phyloP scores from a whole-genome alignment of 192 early-diverging fungal species.

The Irineochytrium annulatum region DNA sequence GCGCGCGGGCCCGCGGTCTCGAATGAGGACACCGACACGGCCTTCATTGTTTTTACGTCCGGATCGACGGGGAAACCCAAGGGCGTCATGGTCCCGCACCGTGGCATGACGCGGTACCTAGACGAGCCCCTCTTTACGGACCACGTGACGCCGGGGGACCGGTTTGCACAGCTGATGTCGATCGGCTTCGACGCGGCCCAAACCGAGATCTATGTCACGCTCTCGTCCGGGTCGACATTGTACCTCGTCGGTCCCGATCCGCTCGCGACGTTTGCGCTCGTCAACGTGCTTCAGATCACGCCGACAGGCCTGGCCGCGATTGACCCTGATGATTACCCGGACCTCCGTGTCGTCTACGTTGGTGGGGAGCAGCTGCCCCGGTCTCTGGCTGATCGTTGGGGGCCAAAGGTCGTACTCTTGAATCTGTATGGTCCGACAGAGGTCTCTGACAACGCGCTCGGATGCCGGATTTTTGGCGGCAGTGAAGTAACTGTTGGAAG shows the following conservation, averaged over 20 bases:
- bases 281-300: constrained; percentile 20
- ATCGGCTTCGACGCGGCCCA: constrained; percentile 30
- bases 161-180: constrained; percentile 13
- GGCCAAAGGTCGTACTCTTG: constrained; percentile 12
- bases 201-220: constrained; percentile 24
- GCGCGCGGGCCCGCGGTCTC: neutral
- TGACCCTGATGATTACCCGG: constrained; percentile 20
- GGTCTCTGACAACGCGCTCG: constrained; percentile 8
- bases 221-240: constrained; percentile 14
- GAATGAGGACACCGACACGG: no score
- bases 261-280: constrained; percentile 15
- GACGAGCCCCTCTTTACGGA: neutral
- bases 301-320: constrained; percentile 26
- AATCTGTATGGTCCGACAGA: constrained; percentile 32
- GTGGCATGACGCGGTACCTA: constrained; percentile 15
- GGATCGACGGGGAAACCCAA: constrained; percentile 43
- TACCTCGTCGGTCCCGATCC: constrained; percentile 30
- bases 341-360: constrained; percentile 24
- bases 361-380: constrained; percentile 16
- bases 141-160: neutral
- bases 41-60: constrained; percentile 30
- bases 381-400: constrained; percentile 23
- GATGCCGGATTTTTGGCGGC: neutral
- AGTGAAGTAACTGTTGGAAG: constrained; percentile 25
- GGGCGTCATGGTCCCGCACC: constrained; percentile 30